Conservation (phyloP, 2,329 filamentous ascomycete genomes). For the Coccinonectria pachysandricola region DNA sequence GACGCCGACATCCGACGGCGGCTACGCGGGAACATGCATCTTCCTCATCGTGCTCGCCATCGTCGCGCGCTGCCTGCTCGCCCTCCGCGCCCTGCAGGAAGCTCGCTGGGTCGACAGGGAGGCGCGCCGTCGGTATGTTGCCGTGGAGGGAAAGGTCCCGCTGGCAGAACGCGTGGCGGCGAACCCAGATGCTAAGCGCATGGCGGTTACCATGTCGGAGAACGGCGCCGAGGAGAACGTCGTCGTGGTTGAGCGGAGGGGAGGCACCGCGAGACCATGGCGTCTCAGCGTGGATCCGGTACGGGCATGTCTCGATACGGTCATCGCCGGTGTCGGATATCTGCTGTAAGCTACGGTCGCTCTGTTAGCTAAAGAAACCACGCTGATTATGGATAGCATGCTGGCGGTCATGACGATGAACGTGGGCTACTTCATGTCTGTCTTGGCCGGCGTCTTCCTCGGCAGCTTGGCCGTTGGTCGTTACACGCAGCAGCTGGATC, state of each 20-base stretch:
- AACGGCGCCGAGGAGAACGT: slow-evolving; percentile 78
- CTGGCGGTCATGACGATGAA: slow-evolving; percentile 86
- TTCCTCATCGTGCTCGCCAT: slow-evolving; percentile 73
- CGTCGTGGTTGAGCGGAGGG: slow-evolving; percentile 54
- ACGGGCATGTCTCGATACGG: slow-evolving; percentile 58
- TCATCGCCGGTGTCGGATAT: slow-evolving; percentile 70
- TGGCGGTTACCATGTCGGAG: slow-evolving; percentile 51
- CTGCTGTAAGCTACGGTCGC: slow-evolving; percentile 58
- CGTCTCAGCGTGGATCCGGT: slow-evolving; percentile 70
- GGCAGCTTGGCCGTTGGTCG: slow-evolving; percentile 74
- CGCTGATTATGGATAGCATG: slow-evolving; percentile 52
- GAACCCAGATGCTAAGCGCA: slow-evolving; percentile 53
- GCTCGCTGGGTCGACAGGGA: slow-evolving; percentile 59
- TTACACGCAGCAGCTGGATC: slow-evolving; percentile 43
- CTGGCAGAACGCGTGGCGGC: slow-evolving; percentile 48
- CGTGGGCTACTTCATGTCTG: slow-evolving; percentile 71
- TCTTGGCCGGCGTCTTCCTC: slow-evolving; percentile 73
- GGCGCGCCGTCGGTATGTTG: slow-evolving; percentile 64
- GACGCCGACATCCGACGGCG: slow-evolving; percentile 59
- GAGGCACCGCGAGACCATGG: slow-evolving; percentile 55
- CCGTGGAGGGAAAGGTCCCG: slow-evolving; percentile 54
- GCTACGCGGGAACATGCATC: slow-evolving; percentile 83
- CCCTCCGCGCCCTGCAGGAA: slow-evolving; percentile 55
- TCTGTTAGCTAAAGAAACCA: not conserved
- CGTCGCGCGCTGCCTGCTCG: slow-evolving; percentile 60